Percentiles rank a stretch among this genome's conserved stretches.
phyloP scores from a whole-genome alignment of 148 eudicot species.

The Camellia granthamiana region DNA sequence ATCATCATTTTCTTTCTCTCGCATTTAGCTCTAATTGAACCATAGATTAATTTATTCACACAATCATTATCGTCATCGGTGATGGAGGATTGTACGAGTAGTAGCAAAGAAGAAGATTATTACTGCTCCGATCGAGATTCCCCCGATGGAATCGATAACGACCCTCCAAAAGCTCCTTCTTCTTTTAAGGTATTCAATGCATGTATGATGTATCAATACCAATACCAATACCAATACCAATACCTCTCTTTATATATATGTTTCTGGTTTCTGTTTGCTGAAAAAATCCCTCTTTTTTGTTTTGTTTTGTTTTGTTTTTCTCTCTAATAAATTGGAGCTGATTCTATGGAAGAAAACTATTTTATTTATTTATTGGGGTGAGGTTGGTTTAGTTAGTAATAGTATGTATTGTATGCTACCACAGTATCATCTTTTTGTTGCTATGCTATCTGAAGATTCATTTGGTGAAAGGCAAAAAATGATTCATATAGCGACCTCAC shows the following conservation, averaged over 20 bases:
- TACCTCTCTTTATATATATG: not conserved
- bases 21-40: not conserved
- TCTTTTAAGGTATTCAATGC: constrained; percentile 35
- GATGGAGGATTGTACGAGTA: constrained; percentile 21
- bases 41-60: not conserved
- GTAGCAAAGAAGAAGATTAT: constrained; percentile 19
- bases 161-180: constrained; percentile 29
- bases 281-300: not conserved
- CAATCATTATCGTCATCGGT: not conserved
- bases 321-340: not conserved
- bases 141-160: constrained; percentile 35
- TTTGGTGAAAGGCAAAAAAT: no score
- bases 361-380: no score
- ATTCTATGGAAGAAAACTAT: no score
- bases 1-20: not conserved
- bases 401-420: no score
- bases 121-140: constrained; percentile 32
- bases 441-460: not conserved
- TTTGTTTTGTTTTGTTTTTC: no score
- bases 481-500: no score
- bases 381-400: no score
- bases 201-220: no score
- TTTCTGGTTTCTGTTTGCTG: not conserved
- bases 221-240: no score
- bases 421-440: not conserved